Percentiles rank a stretch among this genome's conserved stretches.
Conservation (phyloP, 1,284 basidiomycete species). For the Puccinia horiana region DNA sequence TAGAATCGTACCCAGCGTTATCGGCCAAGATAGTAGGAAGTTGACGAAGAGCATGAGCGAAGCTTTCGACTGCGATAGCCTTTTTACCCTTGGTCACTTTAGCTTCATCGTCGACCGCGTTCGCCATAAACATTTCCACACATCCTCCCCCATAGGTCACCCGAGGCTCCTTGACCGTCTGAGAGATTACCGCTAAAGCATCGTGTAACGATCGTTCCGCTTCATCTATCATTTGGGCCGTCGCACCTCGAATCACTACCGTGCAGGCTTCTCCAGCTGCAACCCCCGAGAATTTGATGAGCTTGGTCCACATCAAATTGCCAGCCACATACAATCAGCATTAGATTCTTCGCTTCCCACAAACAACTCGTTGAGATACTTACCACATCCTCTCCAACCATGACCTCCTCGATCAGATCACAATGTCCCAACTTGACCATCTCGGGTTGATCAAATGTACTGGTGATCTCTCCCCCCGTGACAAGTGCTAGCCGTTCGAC, state of each 20-base stretch:
- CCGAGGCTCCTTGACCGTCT: constrained; percentile 95
- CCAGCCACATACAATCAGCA: not conserved
- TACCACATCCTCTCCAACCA: constrained; percentile 99
- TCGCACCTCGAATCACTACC: constrained; percentile 93
- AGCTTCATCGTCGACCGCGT: constrained; percentile 85
- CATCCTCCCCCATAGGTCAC: constrained; percentile 93
- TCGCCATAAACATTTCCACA: constrained; percentile 96
- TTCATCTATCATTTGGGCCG: constrained; percentile 98
- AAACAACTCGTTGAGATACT: constrained; percentile 50
- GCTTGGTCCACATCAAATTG: constrained; percentile 62
- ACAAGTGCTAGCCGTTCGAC: constrained; percentile 94
- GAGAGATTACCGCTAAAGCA: constrained; percentile 92
- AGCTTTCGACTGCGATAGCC: constrained; percentile 90
- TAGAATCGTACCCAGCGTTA: constrained; percentile 95
- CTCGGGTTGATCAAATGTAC: constrained; percentile 91
- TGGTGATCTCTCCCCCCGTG: constrained; percentile 95
- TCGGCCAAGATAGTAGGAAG: constrained; percentile 96
- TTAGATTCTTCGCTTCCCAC: not conserved
- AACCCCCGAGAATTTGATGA: constrained; percentile 99
- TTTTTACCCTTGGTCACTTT: constrained; percentile 87
- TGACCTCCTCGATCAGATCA: constrained; percentile 95
- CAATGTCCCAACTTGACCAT: constrained; percentile 90
- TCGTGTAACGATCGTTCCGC: constrained; percentile 97
- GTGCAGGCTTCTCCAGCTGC: constrained; percentile 99
- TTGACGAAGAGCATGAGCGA: constrained; percentile 82